Conservation (phyloP, 495 filamentous ascomycete genomes). For the Oleoguttula mirabilis region DNA sequence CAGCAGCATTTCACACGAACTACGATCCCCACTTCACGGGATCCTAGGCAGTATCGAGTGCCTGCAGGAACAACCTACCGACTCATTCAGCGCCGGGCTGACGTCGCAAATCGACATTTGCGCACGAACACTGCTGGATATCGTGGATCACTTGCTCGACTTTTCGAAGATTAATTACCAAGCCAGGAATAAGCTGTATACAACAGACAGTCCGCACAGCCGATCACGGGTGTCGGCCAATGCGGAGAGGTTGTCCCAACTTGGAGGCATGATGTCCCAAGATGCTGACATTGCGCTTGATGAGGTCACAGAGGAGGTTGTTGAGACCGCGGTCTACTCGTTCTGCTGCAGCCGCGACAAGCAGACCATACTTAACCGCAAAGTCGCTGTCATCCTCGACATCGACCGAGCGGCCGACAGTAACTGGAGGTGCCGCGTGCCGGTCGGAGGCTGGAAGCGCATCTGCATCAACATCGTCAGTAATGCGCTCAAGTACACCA, state of each 20-base stretch:
- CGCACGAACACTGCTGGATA: conserved; percentile 25
- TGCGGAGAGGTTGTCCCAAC: not conserved
- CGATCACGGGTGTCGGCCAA: not conserved
- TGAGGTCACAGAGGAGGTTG: conserved; percentile 11
- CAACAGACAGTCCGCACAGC: not conserved
- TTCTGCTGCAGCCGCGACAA: conserved; percentile 4
- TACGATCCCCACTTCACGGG: conserved; percentile 22
- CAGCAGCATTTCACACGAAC: conserved; percentile 20
- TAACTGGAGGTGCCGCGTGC: conserved; percentile 1
- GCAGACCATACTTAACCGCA: conserved; percentile 4
- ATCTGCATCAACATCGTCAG: conserved; percentile 27
- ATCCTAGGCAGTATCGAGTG: conserved; percentile 24
- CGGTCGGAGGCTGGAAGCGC: conserved; percentile 9
- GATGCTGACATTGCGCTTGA: conserved; percentile 6
- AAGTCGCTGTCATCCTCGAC: conserved; percentile 10
- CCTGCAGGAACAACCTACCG: conserved; percentile 21
- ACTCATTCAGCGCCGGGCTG: conserved; percentile 19
- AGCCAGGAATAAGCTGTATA: not conserved
- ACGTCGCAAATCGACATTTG: conserved; percentile 23
- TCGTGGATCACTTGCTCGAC: conserved; percentile 25
- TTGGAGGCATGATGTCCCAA: not conserved
- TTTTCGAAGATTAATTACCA: conserved; percentile 22
- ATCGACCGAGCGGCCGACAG: conserved; percentile 1
- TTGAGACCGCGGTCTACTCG: conserved; percentile 9
- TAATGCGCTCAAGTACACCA: conserved; percentile 30